These are phyloP conservation scores for Pyricularia pennisetigena DNA, from an alignment of 2,329 filamentous ascomycete species.

Conservation along the genomic window DNA sequence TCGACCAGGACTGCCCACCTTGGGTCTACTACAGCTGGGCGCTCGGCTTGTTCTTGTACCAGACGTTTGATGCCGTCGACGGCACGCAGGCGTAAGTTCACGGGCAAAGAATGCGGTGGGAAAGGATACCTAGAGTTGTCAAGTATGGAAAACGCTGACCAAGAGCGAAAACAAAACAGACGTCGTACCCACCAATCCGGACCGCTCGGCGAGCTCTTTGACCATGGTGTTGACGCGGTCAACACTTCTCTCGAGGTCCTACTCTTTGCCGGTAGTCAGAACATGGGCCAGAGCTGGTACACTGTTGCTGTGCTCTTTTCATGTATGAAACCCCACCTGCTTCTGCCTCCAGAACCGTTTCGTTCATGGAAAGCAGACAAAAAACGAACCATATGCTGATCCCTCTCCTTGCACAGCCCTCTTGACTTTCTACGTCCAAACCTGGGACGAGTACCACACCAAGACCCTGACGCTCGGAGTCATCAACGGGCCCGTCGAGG, in stretches of 20 bases:
- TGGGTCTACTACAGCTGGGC: conserved; percentile 97
- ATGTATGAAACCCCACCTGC: conserved; percentile 36
- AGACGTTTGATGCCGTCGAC: conserved; percentile 97
- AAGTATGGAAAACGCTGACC: background rate
- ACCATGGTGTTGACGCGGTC: conserved; percentile 92
- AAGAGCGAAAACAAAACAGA: conserved; percentile 27
- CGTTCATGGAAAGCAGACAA: background rate
- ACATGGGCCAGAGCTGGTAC: conserved; percentile 86
- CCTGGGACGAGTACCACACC: conserved; percentile 99
- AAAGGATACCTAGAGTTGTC: background rate
- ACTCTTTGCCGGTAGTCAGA: conserved; percentile 85
- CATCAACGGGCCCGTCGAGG: conserved; percentile 91
- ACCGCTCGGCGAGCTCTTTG: conserved; percentile 90
- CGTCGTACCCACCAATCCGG: conserved; percentile 87
- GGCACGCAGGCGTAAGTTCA: conserved; percentile 74
- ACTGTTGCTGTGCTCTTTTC: conserved; percentile 78
- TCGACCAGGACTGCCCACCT: conserved; percentile 84
- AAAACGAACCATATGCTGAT: conserved; percentile 9
- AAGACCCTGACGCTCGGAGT: conserved; percentile 88
- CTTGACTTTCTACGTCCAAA: conserved; percentile 96
- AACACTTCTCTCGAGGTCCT: conserved; percentile 93
- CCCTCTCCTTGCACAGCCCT: conserved; percentile 44
- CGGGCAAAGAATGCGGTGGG: background rate
- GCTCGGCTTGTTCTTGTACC: conserved; percentile 83
- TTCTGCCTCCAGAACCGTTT: too few species aligned